Conservation (phyloP, 352 stramenopile species). For the Globisporangium nodosum region DNA sequence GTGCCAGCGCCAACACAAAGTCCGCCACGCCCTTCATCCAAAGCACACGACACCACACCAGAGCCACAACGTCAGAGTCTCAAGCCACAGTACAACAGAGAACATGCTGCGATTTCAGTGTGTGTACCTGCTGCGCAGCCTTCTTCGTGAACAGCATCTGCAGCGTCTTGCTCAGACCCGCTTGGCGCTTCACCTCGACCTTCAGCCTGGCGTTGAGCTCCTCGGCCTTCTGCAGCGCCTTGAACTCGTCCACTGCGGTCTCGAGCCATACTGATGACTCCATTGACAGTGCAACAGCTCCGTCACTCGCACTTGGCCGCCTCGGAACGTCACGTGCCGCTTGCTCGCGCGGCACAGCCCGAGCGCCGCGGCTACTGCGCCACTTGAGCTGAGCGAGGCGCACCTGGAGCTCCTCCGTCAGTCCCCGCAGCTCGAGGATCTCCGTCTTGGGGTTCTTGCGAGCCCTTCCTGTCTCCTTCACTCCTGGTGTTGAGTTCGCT, state of each 20-base stretch:
- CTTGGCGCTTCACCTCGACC: slow-evolving; percentile 4
- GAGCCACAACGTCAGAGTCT: too few species aligned
- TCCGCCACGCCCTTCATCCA: too few species aligned
- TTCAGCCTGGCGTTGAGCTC: slow-evolving; percentile 8
- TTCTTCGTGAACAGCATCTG: slow-evolving; percentile 11
- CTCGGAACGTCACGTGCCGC: too few species aligned
- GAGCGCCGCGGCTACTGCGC: background rate
- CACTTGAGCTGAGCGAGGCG: slow-evolving; percentile 6
- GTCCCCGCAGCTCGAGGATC: slow-evolving; percentile 7
- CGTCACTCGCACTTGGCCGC: background rate
- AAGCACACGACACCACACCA: too few species aligned
- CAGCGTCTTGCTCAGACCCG: slow-evolving; percentile 2
- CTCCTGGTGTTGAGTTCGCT: background rate
- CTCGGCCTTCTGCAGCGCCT: slow-evolving; percentile 6
- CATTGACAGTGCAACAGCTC: too few species aligned
- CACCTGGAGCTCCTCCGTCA: slow-evolving; percentile 8
- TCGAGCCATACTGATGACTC: too few species aligned
- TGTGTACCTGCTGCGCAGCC: slow-evolving; percentile 10
- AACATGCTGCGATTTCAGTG: slow-evolving; percentile 7
- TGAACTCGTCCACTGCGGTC: slow-evolving; percentile 7
- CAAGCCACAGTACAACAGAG: too few species aligned
- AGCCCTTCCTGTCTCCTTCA: background rate
- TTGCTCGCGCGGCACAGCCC: too few species aligned
- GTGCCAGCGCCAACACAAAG: too few species aligned
- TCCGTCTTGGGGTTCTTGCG: slow-evolving; percentile 10